A percentile compares a stretch with the other conserved stretches of the same genome.
Evolutionary conservation across 345 rosid genomes (phyloP).

Genomic region (Erodium maritimum): DNA sequence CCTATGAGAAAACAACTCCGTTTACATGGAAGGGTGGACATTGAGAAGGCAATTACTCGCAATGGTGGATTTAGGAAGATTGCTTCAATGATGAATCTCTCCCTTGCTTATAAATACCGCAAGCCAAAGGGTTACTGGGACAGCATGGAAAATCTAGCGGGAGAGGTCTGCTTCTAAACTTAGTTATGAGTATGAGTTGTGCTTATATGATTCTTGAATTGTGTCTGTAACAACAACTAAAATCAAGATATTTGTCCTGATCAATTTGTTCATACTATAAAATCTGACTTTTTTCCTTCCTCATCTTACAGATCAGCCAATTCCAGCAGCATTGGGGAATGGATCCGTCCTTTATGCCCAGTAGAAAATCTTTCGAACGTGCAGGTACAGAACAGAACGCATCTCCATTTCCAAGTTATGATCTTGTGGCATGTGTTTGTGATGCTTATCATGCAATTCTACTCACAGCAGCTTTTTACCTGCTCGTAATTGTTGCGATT

Average conservation of each 20-base stretch:
- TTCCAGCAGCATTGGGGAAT: conserved; percentile 93
- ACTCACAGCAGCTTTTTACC: not conserved
- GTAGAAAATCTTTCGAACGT: conserved; percentile 89
- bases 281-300: not conserved
- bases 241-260: not conserved
- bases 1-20: conserved; percentile 98
- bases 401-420: not conserved
- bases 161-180: conserved; percentile 47
- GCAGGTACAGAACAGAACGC: conserved; percentile 42
- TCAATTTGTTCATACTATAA: not conserved
- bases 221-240: not conserved
- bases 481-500: not conserved
- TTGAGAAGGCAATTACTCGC: conserved; percentile 81
- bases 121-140: conserved; percentile 99
- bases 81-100: conserved; percentile 67
- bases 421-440: not conserved
- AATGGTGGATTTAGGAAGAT: conserved; percentile 94
- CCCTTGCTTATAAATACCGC: conserved; percentile 84
- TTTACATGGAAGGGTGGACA: conserved; percentile 76
- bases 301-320: conserved; percentile 36
- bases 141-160: conserved; percentile 76
- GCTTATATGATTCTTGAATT: not conserved
- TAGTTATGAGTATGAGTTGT: not conserved
- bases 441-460: not conserved
- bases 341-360: conserved; percentile 93